These are phyloP conservation scores for Pseudotsuga menziesii DNA, from an alignment of 75 land plant genomes.

Conservation along the genomic window DNA sequence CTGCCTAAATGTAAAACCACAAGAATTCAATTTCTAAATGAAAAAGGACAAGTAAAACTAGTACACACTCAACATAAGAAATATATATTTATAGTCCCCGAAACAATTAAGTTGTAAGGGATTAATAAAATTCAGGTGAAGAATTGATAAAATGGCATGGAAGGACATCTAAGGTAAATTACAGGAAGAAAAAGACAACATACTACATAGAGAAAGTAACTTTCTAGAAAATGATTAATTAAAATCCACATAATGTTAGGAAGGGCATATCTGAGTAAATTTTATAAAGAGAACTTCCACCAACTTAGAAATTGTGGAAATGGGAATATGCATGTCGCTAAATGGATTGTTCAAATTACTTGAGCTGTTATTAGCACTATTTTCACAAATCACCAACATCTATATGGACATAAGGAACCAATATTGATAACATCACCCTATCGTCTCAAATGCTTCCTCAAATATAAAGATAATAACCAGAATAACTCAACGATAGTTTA, in stretches of 20 bases:
- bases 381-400: background rate
- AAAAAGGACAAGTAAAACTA: background rate
- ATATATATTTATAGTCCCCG: background rate
- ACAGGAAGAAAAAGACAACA: background rate
- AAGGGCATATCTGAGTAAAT: background rate
- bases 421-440: background rate
- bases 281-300: background rate
- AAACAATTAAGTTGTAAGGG: too few relatives aligned
- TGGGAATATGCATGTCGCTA: background rate
- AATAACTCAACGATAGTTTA: too few relatives aligned
- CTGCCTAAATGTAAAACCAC: constrained; percentile 52
- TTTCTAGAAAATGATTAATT: background rate
- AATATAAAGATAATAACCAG: too few relatives aligned
- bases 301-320: background rate
- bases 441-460: too few relatives aligned
- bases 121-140: too few relatives aligned
- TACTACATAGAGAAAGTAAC: background rate
- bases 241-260: background rate
- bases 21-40: background rate
- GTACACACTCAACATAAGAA: background rate
- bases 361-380: background rate
- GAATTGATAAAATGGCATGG: too few relatives aligned
- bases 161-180: background rate
- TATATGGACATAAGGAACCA: background rate
- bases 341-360: background rate